These are phyloP conservation scores for Colletotrichum australisinense DNA, from an alignment of 2,329 filamentous ascomycete genomes.

Conservation along the genomic window DNA sequence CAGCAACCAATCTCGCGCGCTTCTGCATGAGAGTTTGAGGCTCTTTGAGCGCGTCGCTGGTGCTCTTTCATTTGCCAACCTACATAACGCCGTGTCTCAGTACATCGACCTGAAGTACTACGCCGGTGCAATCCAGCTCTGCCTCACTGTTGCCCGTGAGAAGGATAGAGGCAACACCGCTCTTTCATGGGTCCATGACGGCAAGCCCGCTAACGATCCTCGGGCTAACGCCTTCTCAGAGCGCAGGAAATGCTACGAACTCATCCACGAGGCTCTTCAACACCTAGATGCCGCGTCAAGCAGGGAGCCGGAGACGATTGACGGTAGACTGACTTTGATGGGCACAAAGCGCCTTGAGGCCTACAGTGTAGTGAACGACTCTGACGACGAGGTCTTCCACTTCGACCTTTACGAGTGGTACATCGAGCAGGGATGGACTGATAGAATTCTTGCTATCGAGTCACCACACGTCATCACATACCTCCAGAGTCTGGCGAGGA, in stretches of 20 bases:
- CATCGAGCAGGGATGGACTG: conserved; percentile 83
- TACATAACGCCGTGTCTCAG: conserved; percentile 81
- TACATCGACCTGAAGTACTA: conserved; percentile 90
- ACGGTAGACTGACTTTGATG: conserved; percentile 81
- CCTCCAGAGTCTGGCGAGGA: conserved; percentile 79
- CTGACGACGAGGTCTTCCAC: conserved; percentile 93
- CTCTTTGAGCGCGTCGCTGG: conserved; percentile 91
- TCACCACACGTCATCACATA: conserved; percentile 90
- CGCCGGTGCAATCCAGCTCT: conserved; percentile 91
- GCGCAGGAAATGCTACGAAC: conserved; percentile 83
- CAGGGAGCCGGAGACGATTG: conserved; percentile 77
- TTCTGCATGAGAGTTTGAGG: conserved; percentile 89
- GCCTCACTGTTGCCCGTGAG: conserved; percentile 83
- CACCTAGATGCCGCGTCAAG: conserved; percentile 79
- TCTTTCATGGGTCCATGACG: conserved; percentile 88
- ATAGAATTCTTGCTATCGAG: conserved; percentile 85
- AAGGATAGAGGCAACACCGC: conserved; percentile 90
- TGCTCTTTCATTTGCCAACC: conserved; percentile 82
- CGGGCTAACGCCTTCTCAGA: conserved; percentile 75
- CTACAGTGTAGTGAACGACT: conserved; percentile 88
- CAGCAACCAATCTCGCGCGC: conserved; percentile 78
- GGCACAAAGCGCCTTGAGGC: conserved; percentile 87
- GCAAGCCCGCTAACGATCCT: conserved; percentile 76
- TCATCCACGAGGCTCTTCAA: conserved; percentile 86
- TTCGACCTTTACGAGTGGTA: conserved; percentile 99